phyloP scores from a whole-genome alignment of 2,329 filamentous ascomycete genomes.

The Talaromyces verruculosus region DNA sequence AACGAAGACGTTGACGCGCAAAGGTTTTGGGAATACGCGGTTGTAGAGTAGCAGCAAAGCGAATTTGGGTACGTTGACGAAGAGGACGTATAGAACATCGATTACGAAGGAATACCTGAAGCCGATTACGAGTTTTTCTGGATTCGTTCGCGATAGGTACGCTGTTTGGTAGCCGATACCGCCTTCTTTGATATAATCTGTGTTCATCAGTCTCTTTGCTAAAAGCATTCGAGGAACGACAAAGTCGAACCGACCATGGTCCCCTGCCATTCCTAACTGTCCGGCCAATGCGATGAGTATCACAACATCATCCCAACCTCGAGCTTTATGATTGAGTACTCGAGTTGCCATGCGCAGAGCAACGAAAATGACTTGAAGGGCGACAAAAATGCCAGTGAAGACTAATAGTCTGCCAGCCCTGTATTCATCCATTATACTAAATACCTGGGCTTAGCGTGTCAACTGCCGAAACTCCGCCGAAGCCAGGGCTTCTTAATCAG shows the following conservation, averaged over 20 bases:
- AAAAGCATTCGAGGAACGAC: no score
- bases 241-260: neutral
- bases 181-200: neutral
- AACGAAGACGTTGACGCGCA: neutral
- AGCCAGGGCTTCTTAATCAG: neutral
- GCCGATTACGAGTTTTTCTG: neutral
- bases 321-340: neutral
- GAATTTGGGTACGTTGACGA: neutral
- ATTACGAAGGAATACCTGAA: neutral
- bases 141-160: neutral
- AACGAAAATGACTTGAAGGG: neutral
- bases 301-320: neutral
- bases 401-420: neutral
- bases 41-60: neutral
- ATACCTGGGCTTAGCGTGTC: neutral
- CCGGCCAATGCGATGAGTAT: neutral
- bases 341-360: constrained; percentile 1
- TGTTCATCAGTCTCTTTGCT: neutral
- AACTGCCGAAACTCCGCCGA: neutral
- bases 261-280: neutral
- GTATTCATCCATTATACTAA: neutral
- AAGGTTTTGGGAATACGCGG: neutral
- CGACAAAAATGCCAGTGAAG: neutral
- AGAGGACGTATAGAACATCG: neutral
- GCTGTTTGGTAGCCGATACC: neutral